Base-by-base conservation (phyloP, 768 basidiomycete genomes). In the Suillus clintonianus region DNA sequence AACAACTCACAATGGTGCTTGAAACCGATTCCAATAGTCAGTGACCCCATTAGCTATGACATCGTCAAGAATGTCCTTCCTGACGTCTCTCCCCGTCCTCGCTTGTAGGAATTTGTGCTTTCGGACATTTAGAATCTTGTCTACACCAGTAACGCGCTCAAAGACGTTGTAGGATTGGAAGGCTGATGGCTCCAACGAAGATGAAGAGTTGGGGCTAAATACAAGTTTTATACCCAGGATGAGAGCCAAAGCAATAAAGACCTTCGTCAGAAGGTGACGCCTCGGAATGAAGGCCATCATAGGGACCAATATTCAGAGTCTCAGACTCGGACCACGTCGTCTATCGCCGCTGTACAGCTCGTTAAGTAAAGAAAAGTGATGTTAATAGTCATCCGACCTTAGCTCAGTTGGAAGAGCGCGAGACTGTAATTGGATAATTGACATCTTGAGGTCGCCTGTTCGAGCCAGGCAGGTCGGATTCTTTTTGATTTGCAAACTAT, bases 1-100 rank as follows among this genome's bases (percentile, higher is more conserved):
- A n/a, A 42, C 11, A 5, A 83, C 91, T 74, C 70, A 94, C 92
- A 94, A 97, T 15, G 97, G 96, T 68, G 89, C 82, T 72, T 97
- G 95, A 74, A 93, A 97, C 34, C 94, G 82, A 15, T 89, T 87
- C 97, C 97, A 99, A 72, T 91, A 98, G 76, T 98, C 93, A 54
- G 81, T 71, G 47, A 89, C 85, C 17, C 97, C 97, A 70, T 92
- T 87, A 57, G 82, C 77, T 63, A 98, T 86, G 36, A 92, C 80
- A 63, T 85, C 83, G 55, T 87, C 84, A 67, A 99, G 87, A 59
- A 98, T 81, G 70, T 97, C 97, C 1, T 86, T 84, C 53, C 87
- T 81, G 68, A 91, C 88, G 71, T 98, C 97, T 64, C 97, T 82
- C 1, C 95, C 95, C 79, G 94, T 85, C 39, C 97, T 84, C 2